phyloP scores from a whole-genome alignment of 345 rosid species.

The Stellera chamaejasme region DNA sequence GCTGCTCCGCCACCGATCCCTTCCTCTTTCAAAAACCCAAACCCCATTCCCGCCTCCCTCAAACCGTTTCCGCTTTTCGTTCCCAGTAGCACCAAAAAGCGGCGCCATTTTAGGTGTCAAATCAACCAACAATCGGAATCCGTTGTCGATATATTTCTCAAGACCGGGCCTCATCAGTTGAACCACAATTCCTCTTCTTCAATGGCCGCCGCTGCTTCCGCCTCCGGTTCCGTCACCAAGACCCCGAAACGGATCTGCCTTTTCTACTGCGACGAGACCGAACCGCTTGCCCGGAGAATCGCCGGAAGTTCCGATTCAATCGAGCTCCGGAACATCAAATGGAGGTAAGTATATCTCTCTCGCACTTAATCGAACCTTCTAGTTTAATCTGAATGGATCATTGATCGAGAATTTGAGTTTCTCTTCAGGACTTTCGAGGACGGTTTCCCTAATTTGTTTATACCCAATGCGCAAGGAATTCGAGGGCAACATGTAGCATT shows the following conservation, averaged over 20 bases:
- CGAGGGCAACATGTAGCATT: conserved; percentile 91
- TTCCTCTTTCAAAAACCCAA: conserved; percentile 4
- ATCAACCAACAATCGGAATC: conserved; percentile 38
- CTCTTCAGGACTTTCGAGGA: conserved; percentile 69
- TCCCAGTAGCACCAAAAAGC: background rate
- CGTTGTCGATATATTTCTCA: conserved; percentile 43
- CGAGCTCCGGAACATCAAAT: conserved; percentile 73
- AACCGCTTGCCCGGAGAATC: conserved; percentile 71
- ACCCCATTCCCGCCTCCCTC: background rate
- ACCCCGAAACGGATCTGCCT: conserved; percentile 56
- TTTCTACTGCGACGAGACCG: conserved; percentile 69
- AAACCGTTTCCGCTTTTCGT: conserved; percentile 6
- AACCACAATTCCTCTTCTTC: conserved; percentile 28
- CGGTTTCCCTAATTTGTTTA: conserved; percentile 91
- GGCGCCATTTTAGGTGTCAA: conserved; percentile 26
- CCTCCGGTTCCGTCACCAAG: conserved; percentile 41
- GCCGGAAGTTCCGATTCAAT: conserved; percentile 68
- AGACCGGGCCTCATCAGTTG: conserved; percentile 34
- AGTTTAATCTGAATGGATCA: background rate
- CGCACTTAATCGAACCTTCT: background rate
- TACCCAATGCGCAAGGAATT: conserved; percentile 90
- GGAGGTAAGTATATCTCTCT: conserved; percentile 45
- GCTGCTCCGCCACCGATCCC: conserved; percentile 7
- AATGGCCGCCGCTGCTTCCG: conserved; percentile 42
- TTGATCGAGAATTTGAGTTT: background rate